Percentiles rank a stretch among this genome's conserved stretches.
phyloP scores from a whole-genome alignment of 768 basidiomycete species.

The Boletus subcaerulescens region DNA sequence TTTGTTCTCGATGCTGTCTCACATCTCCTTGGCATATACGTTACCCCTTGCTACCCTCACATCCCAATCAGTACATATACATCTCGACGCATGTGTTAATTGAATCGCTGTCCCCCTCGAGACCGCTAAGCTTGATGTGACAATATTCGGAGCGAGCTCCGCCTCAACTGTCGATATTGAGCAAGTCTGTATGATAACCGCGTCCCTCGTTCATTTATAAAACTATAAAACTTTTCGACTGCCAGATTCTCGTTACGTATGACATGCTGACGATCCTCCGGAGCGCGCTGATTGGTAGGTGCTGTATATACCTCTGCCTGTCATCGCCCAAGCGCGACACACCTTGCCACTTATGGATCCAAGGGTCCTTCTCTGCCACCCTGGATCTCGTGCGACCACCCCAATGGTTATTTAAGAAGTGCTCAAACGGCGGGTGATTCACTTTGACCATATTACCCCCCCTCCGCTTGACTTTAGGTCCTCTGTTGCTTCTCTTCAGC shows the following conservation, averaged over 20 bases:
- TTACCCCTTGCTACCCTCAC: slow-evolving; percentile 19
- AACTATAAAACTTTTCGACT: not conserved
- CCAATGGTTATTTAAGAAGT: slow-evolving; percentile 16
- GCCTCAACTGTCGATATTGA: not conserved
- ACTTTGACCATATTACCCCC: slow-evolving; percentile 2
- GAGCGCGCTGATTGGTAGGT: not conserved
- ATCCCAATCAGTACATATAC: slow-evolving; percentile 10
- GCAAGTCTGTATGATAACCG: too few relatives aligned
- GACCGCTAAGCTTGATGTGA: slow-evolving; percentile 2
- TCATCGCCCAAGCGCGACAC: not conserved
- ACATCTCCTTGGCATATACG: slow-evolving; percentile 16
- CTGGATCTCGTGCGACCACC: slow-evolving; percentile 10
- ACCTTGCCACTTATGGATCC: slow-evolving; percentile 7
- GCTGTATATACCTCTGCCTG: not conserved
- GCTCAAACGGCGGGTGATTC: not conserved
- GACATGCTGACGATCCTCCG: slow-evolving; percentile 2
- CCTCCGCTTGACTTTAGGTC: not conserved
- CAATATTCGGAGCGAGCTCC: not conserved
- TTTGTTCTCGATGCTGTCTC: slow-evolving; percentile 27
- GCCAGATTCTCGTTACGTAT: slow-evolving; percentile 8
- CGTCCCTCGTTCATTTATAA: too few relatives aligned
- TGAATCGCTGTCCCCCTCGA: slow-evolving; percentile 2
- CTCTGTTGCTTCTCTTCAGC: not conserved
- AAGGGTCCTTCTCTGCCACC: slow-evolving; percentile 16
- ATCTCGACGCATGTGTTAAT: not conserved